Evolutionary conservation across 2,329 filamentous ascomycete species (phyloP), one percentile per base, ranked within the genome.

Genomic region (Escovopsis sp.): DNA sequence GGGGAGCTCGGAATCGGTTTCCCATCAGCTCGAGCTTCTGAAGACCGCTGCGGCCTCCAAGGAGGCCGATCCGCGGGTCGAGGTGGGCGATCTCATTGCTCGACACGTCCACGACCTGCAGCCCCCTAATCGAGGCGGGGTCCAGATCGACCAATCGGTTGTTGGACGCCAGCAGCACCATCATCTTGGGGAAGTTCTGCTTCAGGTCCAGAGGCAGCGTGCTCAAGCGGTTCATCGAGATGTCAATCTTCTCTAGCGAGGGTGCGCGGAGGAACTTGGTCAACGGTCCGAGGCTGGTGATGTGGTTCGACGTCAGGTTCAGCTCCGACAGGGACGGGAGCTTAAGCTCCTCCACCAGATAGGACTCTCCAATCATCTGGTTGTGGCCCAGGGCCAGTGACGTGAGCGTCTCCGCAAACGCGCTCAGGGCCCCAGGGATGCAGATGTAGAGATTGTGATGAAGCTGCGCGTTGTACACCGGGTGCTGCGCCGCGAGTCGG

Each of bases 71-170:
- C 7, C 78, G 74, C 0, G 87, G 80, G 40, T 90, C 83, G 12
- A 96, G 61, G 32, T 74, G 72, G n/a, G 72, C 71, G 42, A 96
- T 84, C 34, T 88, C 79, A 50, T 96, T 96, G 55, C 85, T 87
- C 43, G 74, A 75, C 8, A 85, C 73, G 52, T 93, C 84, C 3
- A 92, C 72, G 5, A 80, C 70, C 43, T 74, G 73, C 38, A 94
- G 54, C 0, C 88, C 87, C 34, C 68, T 66, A 27, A 94, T 73
- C 9, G 75, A 65, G 9, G 85, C 78, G 0, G 83, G 77, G 2
- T 79, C 71, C 13, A 93, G 66, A 12, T 79, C 76, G 5, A 69
- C 64, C 34, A 94, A 69, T 43, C 77, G 75, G 52, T 96, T 96
- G 55, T 92, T 85, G 4, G 76, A 72, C 1, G 76, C 78, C 14